A percentile compares a stretch with the other conserved stretches of the same genome.
Evolutionary conservation across 139 green algal genomes (phyloP).

Genomic region (Desmodesmus armatus): DNA sequence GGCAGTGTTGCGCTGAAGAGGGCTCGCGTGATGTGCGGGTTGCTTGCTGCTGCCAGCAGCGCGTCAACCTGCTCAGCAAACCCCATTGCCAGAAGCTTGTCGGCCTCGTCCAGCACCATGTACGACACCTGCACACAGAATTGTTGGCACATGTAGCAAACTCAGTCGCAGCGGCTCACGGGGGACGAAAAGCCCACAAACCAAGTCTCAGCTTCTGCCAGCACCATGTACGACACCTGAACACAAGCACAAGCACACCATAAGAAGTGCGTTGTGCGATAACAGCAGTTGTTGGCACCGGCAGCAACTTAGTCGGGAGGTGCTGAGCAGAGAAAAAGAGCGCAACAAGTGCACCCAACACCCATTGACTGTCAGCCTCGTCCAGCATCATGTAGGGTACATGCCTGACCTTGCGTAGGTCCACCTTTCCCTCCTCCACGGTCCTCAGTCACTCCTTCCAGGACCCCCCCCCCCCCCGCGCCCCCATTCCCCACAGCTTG

Average conservation of each 20-base stretch:
- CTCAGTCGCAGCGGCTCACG: no score
- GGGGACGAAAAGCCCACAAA: no score
- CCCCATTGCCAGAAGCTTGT: constrained; percentile 96
- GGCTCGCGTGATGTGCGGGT: constrained; percentile 55
- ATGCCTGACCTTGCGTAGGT: constrained; percentile 60
- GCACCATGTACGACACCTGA: constrained; percentile 68
- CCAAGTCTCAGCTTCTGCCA: constrained; percentile 98
- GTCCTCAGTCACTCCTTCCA: no score
- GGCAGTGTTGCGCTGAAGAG: constrained; percentile 97
- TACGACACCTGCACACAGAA: constrained; percentile 35
- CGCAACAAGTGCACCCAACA: no score
- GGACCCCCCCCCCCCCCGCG: no score
- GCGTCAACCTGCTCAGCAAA: constrained; percentile 91
- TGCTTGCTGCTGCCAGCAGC: constrained; percentile 82
- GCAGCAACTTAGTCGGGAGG: no score
- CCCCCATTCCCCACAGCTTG: no score
- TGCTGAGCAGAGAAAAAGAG: no score
- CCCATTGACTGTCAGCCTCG: constrained; percentile 92
- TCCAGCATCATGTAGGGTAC: constrained; percentile 77
- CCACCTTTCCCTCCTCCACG: constrained; percentile 66
- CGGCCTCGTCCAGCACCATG: constrained; percentile 95
- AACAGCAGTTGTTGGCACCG: no score
- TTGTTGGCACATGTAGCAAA: no score
- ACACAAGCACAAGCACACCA: constrained; percentile 56
- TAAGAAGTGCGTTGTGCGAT: no score